Percentiles rank a stretch among this genome's conserved stretches.
phyloP scores from a whole-genome alignment of 257 asterid genomes.

The Solanum gandarillasii region DNA sequence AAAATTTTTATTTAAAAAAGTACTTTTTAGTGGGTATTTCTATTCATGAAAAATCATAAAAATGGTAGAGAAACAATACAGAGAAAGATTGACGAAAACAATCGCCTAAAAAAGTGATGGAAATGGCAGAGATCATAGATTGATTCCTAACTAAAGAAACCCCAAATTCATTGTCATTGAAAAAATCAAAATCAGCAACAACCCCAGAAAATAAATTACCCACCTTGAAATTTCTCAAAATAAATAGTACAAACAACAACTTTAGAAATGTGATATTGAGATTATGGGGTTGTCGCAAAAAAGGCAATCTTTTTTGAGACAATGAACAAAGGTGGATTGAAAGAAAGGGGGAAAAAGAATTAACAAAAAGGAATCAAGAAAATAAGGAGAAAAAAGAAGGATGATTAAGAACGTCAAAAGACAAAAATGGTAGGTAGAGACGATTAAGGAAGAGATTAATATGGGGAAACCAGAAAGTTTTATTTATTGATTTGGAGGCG shows the following conservation, averaged over 20 bases:
- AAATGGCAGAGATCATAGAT: constrained; percentile 17
- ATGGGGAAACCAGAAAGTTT: neutral
- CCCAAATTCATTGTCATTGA: neutral
- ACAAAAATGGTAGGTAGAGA: neutral
- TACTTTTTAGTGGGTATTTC: neutral
- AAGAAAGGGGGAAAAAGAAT: neutral
- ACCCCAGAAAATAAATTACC: neutral
- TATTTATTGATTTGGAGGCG: neutral
- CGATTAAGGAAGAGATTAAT: neutral
- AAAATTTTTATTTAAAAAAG: neutral
- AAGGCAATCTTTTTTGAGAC: neutral
- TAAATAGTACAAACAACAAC: neutral
- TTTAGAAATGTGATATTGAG: neutral
- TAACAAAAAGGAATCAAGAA: neutral
- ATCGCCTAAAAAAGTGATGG: constrained; percentile 8
- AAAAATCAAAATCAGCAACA: neutral
- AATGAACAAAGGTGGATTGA: neutral
- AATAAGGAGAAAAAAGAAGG: neutral
- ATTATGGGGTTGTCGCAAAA: neutral
- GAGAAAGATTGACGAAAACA: constrained; percentile 57
- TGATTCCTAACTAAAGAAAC: constrained; percentile 4
- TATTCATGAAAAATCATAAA: constrained; percentile 41
- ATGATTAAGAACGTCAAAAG: neutral
- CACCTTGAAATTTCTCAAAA: neutral
- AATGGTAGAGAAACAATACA: constrained; percentile 64